Percentiles rank a stretch among this genome's conserved stretches.
Evolutionary conservation across 495 filamentous ascomycete species (phyloP).

Genomic region (Aspergillus diversus): DNA sequence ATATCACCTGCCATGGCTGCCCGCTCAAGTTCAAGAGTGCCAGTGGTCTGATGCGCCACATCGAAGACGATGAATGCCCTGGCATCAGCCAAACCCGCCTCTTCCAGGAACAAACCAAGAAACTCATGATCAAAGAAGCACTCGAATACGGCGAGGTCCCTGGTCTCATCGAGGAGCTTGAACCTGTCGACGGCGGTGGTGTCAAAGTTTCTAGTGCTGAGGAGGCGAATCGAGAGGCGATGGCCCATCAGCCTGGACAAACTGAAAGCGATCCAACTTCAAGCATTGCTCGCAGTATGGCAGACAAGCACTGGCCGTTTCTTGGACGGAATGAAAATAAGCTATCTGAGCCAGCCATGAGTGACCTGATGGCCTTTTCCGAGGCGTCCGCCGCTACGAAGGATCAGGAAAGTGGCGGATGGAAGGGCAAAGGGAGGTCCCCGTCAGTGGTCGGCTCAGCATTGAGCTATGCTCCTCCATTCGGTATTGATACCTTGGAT

Average conservation of each 20-base stretch:
- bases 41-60: conserved; percentile 49
- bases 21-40: conserved; percentile 45
- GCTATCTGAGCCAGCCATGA: not conserved
- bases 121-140: conserved; percentile 37
- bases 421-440: conserved; percentile 7
- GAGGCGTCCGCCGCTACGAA: not conserved
- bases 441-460: not conserved
- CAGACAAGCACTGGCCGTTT: conserved; percentile 24
- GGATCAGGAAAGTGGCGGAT: not conserved
- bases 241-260: conserved; percentile 22
- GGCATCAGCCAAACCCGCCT: conserved; percentile 35
- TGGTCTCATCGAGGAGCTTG: conserved; percentile 1
- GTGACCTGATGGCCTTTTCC: conserved; percentile 24
- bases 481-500: conserved; percentile 3
- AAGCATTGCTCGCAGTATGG: conserved; percentile 10
- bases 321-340: conserved; percentile 4
- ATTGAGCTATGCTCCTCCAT: not conserved
- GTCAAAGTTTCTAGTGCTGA: conserved; percentile 11
- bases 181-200: conserved; percentile 21
- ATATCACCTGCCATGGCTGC: conserved; percentile 54
- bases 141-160: conserved; percentile 21
- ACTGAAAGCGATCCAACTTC: conserved; percentile 3
- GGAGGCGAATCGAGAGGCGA: conserved; percentile 20
- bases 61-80: conserved; percentile 52
- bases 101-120: conserved; percentile 40